Percentiles rank a stretch among this genome's conserved stretches.
Evolutionary conservation across 805 yeast genomes (phyloP).

Genomic region (Kodamaea fukazawae): DNA sequence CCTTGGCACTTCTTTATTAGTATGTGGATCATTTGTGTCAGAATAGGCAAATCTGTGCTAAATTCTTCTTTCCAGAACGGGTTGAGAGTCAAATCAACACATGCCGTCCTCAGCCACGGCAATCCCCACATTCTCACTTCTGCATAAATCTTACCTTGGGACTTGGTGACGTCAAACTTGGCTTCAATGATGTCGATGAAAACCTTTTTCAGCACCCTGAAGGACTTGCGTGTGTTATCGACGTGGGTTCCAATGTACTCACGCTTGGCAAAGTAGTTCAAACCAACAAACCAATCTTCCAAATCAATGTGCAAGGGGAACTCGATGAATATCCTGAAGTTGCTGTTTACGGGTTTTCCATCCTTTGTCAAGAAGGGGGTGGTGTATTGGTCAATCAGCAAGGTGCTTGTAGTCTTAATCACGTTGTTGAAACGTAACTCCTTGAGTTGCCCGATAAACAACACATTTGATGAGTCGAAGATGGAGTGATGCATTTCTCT

Average conservation of each 20-base stretch:
- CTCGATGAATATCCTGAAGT: conserved; percentile 49
- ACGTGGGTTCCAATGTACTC: conserved; percentile 44
- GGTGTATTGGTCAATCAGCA: conserved; percentile 20
- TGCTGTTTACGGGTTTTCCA: conserved; percentile 30
- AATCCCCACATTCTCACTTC: conserved; percentile 72
- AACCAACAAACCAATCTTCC: conserved; percentile 74
- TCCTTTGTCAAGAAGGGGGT: conserved; percentile 33
- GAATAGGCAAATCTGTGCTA: conserved; percentile 55
- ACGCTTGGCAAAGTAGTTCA: conserved; percentile 59
- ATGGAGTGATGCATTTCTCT: conserved; percentile 62
- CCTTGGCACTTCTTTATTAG: conserved; percentile 39
- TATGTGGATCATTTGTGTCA: conserved; percentile 51
- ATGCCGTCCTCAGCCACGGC: conserved; percentile 77
- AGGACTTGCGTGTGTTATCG: conserved; percentile 9
- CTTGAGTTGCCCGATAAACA: conserved; percentile 56
- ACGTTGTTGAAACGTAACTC: conserved; percentile 48
- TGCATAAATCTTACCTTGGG: conserved; percentile 48
- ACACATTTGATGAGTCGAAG: conserved; percentile 54
- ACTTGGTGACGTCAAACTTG: conserved; percentile 35
- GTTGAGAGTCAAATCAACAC: conserved; percentile 44
- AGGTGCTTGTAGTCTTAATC: conserved; percentile 29
- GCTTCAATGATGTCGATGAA: conserved; percentile 66
- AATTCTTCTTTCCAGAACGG: conserved; percentile 88
- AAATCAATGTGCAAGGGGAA: conserved; percentile 68
- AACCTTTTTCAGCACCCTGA: conserved; percentile 55